phyloP scores from a whole-genome alignment of 2,329 filamentous ascomycete species.

The Neofusicoccum cordaticola region DNA sequence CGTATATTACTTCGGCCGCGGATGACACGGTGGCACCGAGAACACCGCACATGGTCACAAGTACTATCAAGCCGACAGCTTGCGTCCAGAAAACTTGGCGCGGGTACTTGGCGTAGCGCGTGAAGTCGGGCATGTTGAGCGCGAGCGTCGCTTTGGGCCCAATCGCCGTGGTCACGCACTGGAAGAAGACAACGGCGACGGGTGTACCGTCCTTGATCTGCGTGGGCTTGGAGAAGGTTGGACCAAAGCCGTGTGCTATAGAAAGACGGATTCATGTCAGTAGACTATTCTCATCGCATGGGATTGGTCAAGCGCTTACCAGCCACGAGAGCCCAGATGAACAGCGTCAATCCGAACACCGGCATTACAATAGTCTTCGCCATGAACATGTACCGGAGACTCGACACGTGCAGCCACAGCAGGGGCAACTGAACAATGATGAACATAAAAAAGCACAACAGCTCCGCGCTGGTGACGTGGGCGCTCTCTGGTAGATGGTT shows the following conservation, averaged over 20 bases:
- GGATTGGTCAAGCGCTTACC: not conserved
- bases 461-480: constrained; percentile 17
- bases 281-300: not conserved
- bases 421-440: constrained; percentile 28
- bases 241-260: constrained; percentile 21
- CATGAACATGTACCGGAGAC: constrained; percentile 10
- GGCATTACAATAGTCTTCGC: constrained; percentile 13
- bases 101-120: constrained; percentile 11
- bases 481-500: constrained; percentile 16
- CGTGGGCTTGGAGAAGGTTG: constrained; percentile 27
- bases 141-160: constrained; percentile 15
- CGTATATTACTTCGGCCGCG: constrained; percentile 20
- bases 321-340: constrained; percentile 15
- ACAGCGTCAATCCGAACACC: constrained; percentile 8
- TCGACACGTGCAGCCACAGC: constrained; percentile 20
- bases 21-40: constrained; percentile 9
- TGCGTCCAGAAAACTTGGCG: constrained; percentile 15
- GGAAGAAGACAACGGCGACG: constrained; percentile 20
- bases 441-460: constrained; percentile 20
- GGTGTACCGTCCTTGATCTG: constrained; percentile 19
- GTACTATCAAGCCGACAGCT: constrained; percentile 1
- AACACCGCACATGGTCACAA: constrained; percentile 12
- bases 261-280: not conserved
- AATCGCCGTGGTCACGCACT: constrained; percentile 23
- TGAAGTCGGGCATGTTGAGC: constrained; percentile 20